Conservation (phyloP, 345 rosid genomes). For the Arabis alpina region DNA sequence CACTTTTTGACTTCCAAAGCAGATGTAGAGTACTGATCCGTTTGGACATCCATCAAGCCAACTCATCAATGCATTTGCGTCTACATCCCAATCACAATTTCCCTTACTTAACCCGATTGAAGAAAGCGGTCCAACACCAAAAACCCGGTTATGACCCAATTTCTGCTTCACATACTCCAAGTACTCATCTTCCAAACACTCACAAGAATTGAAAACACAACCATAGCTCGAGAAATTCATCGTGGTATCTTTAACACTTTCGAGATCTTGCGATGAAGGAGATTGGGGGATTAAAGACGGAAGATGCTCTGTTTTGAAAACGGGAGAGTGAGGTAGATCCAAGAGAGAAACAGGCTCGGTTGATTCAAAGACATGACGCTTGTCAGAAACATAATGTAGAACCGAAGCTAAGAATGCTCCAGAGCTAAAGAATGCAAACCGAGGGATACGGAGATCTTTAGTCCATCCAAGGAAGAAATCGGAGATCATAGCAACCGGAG, state of each 20-base stretch:
- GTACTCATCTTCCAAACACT: constrained; percentile 52
- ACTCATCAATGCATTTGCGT: constrained; percentile 23
- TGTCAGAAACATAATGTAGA: constrained; percentile 24
- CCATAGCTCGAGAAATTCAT: constrained; percentile 49
- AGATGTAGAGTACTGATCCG: constrained; percentile 61
- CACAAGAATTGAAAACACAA: constrained; percentile 52
- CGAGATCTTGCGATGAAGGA: constrained; percentile 38
- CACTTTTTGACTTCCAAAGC: constrained; percentile 68
- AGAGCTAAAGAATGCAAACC: constrained; percentile 52
- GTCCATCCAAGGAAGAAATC: constrained; percentile 88
- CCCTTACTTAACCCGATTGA: constrained; percentile 38
- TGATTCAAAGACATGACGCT: constrained; percentile 24
- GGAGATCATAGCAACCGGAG: constrained; percentile 68
- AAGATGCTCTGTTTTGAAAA: constrained; percentile 52
- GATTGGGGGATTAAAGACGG: constrained; percentile 42
- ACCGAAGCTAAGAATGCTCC: constrained; percentile 49
- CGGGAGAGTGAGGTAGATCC: constrained; percentile 54
- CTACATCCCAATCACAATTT: background rate
- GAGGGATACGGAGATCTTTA: constrained; percentile 47
- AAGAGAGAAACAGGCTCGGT: constrained; percentile 42
- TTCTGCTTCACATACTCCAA: constrained; percentile 44
- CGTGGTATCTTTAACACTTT: constrained; percentile 36
- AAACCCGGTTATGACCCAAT: constrained; percentile 51
- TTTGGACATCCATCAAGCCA: constrained; percentile 65
- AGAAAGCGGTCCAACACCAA: constrained; percentile 58